phyloP scores from a whole-genome alignment of 495 filamentous ascomycete genomes.

The Podospora pseudopauciseta region DNA sequence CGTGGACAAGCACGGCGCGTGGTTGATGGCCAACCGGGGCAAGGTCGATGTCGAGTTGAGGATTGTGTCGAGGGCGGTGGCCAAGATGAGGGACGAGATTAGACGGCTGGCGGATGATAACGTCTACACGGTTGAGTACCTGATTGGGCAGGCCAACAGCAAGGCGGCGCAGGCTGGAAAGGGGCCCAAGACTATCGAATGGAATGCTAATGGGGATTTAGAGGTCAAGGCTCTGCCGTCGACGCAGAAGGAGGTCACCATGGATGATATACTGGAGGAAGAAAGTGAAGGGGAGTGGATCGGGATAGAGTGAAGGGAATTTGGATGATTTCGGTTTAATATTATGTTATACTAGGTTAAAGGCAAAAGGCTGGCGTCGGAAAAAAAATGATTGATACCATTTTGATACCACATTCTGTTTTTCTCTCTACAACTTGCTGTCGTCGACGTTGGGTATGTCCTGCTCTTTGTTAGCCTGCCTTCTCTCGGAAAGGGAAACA shows the following conservation, averaged over 20 bases:
- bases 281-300: conserved; percentile 52
- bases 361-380: conserved; percentile 11
- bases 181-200: conserved; percentile 16
- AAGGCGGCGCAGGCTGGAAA: conserved; percentile 9
- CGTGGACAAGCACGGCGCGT: conserved; percentile 74
- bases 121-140: conserved; percentile 76
- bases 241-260: conserved; percentile 22
- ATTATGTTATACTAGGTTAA: conserved; percentile 2
- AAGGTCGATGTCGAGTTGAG: conserved; percentile 78
- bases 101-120: conserved; percentile 81
- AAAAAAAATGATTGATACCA: conserved; percentile 28
- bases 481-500: background rate
- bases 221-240: conserved; percentile 27
- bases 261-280: conserved; percentile 34
- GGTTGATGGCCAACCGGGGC: conserved; percentile 71
- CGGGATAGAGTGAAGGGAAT: conserved; percentile 44
- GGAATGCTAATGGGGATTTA: conserved; percentile 19
- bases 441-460: conserved; percentile 15
- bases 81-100: conserved; percentile 70
- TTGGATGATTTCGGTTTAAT: background rate
- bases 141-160: conserved; percentile 48
- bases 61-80: conserved; percentile 68
- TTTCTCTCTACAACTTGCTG: background rate
- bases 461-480: conserved; percentile 9
- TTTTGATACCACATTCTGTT: conserved; percentile 4